Evolutionary conservation across 495 filamentous ascomycete species (phyloP), one percentile per base, ranked within the genome.

Genomic region (Penicillium psychrofluorescens): DNA sequence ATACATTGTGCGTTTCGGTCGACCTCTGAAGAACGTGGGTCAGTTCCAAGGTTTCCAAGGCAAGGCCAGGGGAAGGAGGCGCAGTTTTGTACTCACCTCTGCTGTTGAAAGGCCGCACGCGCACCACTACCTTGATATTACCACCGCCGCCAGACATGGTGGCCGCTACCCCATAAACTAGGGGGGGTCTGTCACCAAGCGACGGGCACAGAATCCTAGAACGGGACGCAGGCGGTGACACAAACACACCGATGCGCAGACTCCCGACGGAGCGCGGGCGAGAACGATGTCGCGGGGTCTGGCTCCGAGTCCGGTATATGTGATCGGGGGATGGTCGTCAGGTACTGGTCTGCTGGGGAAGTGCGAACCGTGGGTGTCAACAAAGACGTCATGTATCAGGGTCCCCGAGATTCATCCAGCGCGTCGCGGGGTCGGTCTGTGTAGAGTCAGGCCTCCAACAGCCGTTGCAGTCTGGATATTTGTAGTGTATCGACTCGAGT

Each of bases 101-200:
- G 54, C 77, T 76, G 65, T 95, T 95, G 67, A 95, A 96, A 29
- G 91, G 90, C 59, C 91, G 81, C 46, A 83, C 77, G 68, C 92
- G 80, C 71, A 99, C 92, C 76, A 99, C 92, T 72, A 99, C 92
- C 85, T 97, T 99, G 65, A 99, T 99, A 63, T 99, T 99, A 67
- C 92, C 92, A 64, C 86, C 90, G 44, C 84, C 85, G 46, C 71
- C 77, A 68, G 84, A 77, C 85, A 89, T 90, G 64, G 54, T 71
- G 60, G 36, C 43, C 54, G 53, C 58, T 63, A 44, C 58, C 57
- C 64, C 66, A 68, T 68, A 50, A 52, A 70, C 61, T 38, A 43
- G 55, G 50, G 46, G n/a, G 22, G 8, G 29, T 11, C 41, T 38
- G 47, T 56, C 46, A 41, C 43, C 38, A 41, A 36, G 44, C 39